These are phyloP conservation scores for Cryptosporidium ryanae DNA, from an alignment of 169 alveolate species.

Conservation along the genomic window DNA sequence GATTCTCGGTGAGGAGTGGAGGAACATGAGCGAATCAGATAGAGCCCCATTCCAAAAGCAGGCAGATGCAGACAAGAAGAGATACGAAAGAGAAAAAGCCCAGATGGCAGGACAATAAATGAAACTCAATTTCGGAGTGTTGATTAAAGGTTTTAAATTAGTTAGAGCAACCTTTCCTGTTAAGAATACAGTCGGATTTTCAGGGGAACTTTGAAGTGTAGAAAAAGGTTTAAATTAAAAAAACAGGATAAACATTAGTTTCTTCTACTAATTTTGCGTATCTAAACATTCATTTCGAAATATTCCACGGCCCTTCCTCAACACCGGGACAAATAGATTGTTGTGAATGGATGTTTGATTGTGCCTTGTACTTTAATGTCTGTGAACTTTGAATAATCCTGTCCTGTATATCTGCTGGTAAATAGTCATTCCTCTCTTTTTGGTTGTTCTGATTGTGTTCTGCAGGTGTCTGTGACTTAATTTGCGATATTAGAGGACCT, in stretches of 20 bases:
- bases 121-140: neutral
- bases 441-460: neutral
- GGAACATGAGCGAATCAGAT: slow-evolving; percentile 84
- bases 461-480: slow-evolving; percentile 40
- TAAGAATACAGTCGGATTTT: neutral
- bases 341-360: slow-evolving; percentile 4
- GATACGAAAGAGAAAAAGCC: slow-evolving; percentile 89
- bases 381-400: neutral
- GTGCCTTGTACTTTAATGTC: slow-evolving; percentile 49
- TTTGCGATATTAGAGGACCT: slow-evolving; percentile 53
- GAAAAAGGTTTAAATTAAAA: neutral
- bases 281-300: slow-evolving; percentile 23
- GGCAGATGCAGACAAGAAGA: slow-evolving; percentile 88
- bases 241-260: slow-evolving; percentile 43
- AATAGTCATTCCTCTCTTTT: neutral
- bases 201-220: neutral
- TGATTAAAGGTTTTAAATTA: neutral
- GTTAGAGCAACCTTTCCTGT: slow-evolving; percentile 2
- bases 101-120: slow-evolving; percentile 71
- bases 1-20: slow-evolving; percentile 92
- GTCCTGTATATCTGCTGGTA: neutral
- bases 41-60: slow-evolving; percentile 89
- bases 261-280: slow-evolving; percentile 17
- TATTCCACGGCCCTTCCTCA: slow-evolving; percentile 74
- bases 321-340: slow-evolving; percentile 73